Base-by-base conservation (phyloP, 805 yeast genomes). In the Lipomyces spencermartinsiae region DNA sequence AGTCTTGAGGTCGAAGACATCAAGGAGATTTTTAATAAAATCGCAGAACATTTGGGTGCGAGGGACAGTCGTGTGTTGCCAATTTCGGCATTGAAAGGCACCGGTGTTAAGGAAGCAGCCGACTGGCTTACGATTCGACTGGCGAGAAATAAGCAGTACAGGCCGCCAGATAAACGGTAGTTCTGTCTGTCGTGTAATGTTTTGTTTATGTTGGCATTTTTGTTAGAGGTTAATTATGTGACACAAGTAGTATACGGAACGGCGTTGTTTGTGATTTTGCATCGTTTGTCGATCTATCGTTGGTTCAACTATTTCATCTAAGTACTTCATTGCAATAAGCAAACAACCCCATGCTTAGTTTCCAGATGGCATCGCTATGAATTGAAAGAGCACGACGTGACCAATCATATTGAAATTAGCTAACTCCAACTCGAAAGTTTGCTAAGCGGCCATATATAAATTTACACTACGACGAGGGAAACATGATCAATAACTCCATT, bases 1-100 rank as follows among this genome's bases (percentile, higher is more conserved):
- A 85, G 88, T 67, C 79, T 90, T 78, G 94, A 90, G 76, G 88
- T 90, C 22, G 91, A 87, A 72, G 90, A 90, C 78, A 84, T 95
- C 76, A 89, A 94, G 82, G 86, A 95, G 84, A 80, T 94, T 72
- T 85, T 94, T 83, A 87, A 95, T 81, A 83, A 89, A 76, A 86
- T 91, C 75, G 91, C 97, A 62, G 89, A 91, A 82, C 87, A 89
- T 75, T 80, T 94, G 74, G 90, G 91, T 74, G 99, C 98, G 0
- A 86, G 97, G 54, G 99, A 94, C 77, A 87, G 93, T 71, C 84
- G 97, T 68, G 94, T 94, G 37, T 81, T 95, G 66, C 97, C 98
- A 0, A 89, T 94, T 2, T 89, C 95, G 75, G 98, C 97, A 14
- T 81, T 89, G 55, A 91, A 80, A 49, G 85, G 92, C 31, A 91